A percentile compares a stretch with the other conserved stretches of the same genome.
Evolutionary conservation across 1,139 yeast species (phyloP).

Genomic region (Geotrichum armillariae): DNA sequence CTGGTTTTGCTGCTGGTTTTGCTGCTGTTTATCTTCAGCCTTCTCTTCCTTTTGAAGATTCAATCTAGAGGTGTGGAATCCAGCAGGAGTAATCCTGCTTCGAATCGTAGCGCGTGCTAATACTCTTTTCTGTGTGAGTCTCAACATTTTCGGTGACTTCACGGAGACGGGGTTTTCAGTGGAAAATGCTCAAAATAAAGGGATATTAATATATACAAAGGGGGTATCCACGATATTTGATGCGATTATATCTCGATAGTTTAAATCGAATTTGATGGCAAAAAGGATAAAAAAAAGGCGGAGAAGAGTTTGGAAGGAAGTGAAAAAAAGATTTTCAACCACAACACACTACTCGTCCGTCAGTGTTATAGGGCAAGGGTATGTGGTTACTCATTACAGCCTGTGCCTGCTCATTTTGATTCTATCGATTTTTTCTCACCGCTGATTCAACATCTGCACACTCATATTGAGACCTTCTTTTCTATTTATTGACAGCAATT

Average conservation of each 20-base stretch:
- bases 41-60: slow-evolving; percentile 5
- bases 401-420: neutral
- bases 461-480: too few species aligned
- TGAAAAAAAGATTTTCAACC: slow-evolving; percentile 1
- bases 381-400: neutral
- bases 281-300: neutral
- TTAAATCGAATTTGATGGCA: neutral
- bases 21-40: slow-evolving; percentile 12
- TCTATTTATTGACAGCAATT: too few species aligned
- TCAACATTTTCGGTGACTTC: slow-evolving; percentile 13
- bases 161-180: neutral
- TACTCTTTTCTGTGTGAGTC: slow-evolving; percentile 13
- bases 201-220: slow-evolving; percentile 9
- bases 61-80: slow-evolving; percentile 18
- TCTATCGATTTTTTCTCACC: neutral
- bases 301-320: slow-evolving; percentile 1
- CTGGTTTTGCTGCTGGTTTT: slow-evolving; percentile 21
- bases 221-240: slow-evolving; percentile 6
- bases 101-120: slow-evolving; percentile 17
- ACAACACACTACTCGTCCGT: neutral
- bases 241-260: neutral
- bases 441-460: neutral
- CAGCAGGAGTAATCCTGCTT: slow-evolving; percentile 14
- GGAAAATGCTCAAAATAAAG: slow-evolving; percentile 1
- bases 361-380: slow-evolving; percentile 4